These are phyloP conservation scores for Xylaria flabelliformis DNA, from an alignment of 495 filamentous ascomycete genomes.

Conservation along the genomic window DNA sequence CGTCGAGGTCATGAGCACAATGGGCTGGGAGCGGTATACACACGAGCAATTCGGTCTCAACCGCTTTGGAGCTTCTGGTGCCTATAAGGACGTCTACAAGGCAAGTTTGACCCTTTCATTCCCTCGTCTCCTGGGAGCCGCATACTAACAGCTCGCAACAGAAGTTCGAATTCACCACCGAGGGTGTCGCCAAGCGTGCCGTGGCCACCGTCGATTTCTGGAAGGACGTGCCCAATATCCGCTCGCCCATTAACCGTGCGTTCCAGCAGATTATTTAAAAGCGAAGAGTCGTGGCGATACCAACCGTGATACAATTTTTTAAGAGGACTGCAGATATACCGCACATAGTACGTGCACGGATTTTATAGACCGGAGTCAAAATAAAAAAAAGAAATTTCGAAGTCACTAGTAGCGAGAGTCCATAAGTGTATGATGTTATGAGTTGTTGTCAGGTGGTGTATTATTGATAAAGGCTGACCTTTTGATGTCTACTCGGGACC, in stretches of 20 bases:
- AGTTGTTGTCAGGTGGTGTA: neutral
- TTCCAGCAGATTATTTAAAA: constrained; percentile 82
- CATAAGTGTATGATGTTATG: neutral
- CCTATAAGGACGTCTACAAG: constrained; percentile 98
- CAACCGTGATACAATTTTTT: constrained; percentile 11
- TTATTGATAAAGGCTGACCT: neutral
- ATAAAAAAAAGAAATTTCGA: constrained; percentile 32
- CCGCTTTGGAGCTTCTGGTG: constrained; percentile 94
- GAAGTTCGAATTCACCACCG: constrained; percentile 99
- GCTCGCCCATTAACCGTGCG: constrained; percentile 94
- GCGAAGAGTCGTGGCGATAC: neutral
- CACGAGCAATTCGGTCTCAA: constrained; percentile 99
- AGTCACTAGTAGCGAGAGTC: constrained; percentile 5
- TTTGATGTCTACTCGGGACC: neutral
- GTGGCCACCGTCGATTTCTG: constrained; percentile 92
- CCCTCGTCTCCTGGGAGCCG: neutral
- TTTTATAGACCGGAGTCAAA: constrained; percentile 27
- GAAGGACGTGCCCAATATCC: constrained; percentile 86
- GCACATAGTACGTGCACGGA: constrained; percentile 18
- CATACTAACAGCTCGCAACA: constrained; percentile 51
- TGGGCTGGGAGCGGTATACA: constrained; percentile 96
- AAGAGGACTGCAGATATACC: constrained; percentile 21
- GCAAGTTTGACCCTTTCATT: constrained; percentile 55
- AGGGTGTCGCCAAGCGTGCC: constrained; percentile 94
- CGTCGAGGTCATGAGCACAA: constrained; percentile 91